These are phyloP conservation scores for Mortierella sp. DNA, from an alignment of 371 early-diverging fungal species.

Conservation along the genomic window DNA sequence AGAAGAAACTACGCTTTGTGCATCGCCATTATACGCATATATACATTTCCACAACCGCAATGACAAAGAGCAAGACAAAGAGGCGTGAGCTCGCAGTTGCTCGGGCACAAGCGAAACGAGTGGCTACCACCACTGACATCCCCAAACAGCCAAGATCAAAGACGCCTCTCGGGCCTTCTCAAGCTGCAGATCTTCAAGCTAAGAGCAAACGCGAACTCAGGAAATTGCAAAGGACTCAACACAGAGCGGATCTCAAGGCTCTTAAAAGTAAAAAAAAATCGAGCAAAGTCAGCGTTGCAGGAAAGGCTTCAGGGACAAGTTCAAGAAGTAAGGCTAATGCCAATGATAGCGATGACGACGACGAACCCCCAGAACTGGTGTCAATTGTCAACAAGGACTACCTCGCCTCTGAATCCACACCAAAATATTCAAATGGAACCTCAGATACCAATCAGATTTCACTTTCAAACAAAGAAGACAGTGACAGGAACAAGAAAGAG, in stretches of 20 bases:
- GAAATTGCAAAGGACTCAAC: background rate
- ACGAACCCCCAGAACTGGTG: slow-evolving; percentile 19
- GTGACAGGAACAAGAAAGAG: background rate
- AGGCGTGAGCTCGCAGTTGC: background rate
- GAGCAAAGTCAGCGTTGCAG: background rate
- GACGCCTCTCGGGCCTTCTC: background rate
- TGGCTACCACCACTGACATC: background rate
- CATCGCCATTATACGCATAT: no score
- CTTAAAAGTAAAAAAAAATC: background rate
- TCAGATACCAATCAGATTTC: background rate
- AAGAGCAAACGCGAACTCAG: slow-evolving; percentile 14
- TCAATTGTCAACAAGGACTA: background rate
- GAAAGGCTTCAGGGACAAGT: background rate
- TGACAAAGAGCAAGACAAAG: slow-evolving; percentile 21
- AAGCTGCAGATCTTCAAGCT: background rate
- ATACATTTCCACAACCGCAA: background rate
- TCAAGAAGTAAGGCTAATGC: background rate
- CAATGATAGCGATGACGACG: slow-evolving; percentile 7
- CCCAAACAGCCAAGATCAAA: background rate
- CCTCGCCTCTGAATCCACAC: background rate
- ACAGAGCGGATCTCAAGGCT: background rate
- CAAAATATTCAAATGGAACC: background rate
- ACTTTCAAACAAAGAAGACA: background rate
- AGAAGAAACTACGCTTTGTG: no score
- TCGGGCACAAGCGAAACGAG: slow-evolving; percentile 1